These are phyloP conservation scores for Pseudonectria buxi DNA, from an alignment of 2,329 filamentous ascomycete genomes.

Conservation along the genomic window DNA sequence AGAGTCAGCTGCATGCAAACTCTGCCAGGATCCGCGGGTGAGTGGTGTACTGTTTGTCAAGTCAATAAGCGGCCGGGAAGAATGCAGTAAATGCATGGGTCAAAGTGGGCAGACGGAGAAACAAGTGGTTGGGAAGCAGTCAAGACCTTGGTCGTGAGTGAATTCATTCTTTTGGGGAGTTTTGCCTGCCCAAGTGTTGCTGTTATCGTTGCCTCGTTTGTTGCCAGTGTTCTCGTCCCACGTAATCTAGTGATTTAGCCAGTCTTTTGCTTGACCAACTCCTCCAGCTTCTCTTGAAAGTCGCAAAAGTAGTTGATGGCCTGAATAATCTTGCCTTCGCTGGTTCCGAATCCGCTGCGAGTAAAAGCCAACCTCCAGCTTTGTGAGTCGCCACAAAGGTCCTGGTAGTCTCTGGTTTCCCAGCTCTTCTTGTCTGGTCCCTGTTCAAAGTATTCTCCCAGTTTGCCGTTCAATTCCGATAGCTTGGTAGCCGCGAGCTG, in stretches of 20 bases:
- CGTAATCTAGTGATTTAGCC: not conserved
- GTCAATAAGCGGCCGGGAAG: too few species aligned
- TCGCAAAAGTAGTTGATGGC: slow-evolving; percentile 53
- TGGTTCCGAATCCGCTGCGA: slow-evolving; percentile 37
- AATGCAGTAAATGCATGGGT: too few species aligned
- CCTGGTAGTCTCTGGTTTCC: slow-evolving; percentile 16
- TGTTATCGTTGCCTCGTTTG: not conserved
- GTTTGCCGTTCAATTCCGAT: slow-evolving; percentile 23
- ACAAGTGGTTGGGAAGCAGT: too few species aligned
- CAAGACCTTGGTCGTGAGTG: too few species aligned
- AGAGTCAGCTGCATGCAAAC: too few species aligned
- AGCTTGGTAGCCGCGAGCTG: slow-evolving; percentile 35
- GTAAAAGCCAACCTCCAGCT: slow-evolving; percentile 46
- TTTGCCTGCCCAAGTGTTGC: too few species aligned
- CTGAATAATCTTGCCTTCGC: slow-evolving; percentile 44
- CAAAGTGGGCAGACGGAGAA: too few species aligned
- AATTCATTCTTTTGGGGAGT: too few species aligned
- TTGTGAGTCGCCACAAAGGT: slow-evolving; percentile 33
- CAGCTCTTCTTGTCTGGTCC: slow-evolving; percentile 22
- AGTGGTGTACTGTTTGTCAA: too few species aligned
- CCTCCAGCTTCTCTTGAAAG: slow-evolving; percentile 47
- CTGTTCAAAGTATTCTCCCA: slow-evolving; percentile 24
- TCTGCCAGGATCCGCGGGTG: too few species aligned
- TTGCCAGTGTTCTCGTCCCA: not conserved
- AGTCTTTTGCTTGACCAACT: slow-evolving; percentile 24